Evolutionary conservation across 2,329 filamentous ascomycete species (phyloP).

Genomic region (Didymosphaeria variabile): DNA sequence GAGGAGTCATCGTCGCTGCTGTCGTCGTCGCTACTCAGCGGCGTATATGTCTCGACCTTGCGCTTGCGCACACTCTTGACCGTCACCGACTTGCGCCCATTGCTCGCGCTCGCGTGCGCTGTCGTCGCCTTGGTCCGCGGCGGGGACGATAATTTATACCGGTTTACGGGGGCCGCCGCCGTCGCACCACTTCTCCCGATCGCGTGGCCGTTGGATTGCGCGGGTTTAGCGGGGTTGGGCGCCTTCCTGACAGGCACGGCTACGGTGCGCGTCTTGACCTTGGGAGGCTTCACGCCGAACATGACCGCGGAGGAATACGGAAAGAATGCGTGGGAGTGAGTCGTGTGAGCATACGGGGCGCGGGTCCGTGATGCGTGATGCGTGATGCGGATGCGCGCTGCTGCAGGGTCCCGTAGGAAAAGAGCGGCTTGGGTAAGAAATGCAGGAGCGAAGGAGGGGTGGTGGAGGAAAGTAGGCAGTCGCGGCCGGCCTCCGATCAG

Average conservation of each 20-base stretch:
- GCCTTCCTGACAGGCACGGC: conserved; percentile 39
- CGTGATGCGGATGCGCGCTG: conserved; percentile 13
- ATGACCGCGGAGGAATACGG: conserved; percentile 28
- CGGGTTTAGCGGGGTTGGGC: conserved; percentile 22
- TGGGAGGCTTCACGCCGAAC: conserved; percentile 43
- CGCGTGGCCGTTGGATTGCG: conserved; percentile 19
- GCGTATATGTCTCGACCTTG: conserved; percentile 45
- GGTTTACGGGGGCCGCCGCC: conserved; percentile 34
- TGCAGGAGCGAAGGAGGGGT: conserved; percentile 8
- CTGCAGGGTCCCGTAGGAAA: conserved; percentile 22
- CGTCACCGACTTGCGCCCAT: conserved; percentile 36
- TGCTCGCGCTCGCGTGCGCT: conserved; percentile 27
- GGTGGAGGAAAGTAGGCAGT: conserved; percentile 10
- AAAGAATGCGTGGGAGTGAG: conserved; percentile 7
- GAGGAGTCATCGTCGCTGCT: conserved; percentile 42
- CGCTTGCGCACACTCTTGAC: conserved; percentile 44
- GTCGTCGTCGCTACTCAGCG: conserved; percentile 44
- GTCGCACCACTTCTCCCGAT: conserved; percentile 19
- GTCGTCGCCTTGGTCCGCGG: conserved; percentile 18
- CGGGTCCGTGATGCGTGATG: neutral
- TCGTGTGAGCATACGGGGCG: conserved; percentile 12
- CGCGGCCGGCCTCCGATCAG: conserved; percentile 4
- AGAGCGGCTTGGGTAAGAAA: conserved; percentile 25
- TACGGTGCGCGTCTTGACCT: conserved; percentile 46
- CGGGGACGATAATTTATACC: conserved; percentile 38